Evolutionary conservation across 176 grass and related monocot genomes (phyloP), one percentile per base, ranked within the genome.

Genomic region (Eremochloa ophiuroides): DNA sequence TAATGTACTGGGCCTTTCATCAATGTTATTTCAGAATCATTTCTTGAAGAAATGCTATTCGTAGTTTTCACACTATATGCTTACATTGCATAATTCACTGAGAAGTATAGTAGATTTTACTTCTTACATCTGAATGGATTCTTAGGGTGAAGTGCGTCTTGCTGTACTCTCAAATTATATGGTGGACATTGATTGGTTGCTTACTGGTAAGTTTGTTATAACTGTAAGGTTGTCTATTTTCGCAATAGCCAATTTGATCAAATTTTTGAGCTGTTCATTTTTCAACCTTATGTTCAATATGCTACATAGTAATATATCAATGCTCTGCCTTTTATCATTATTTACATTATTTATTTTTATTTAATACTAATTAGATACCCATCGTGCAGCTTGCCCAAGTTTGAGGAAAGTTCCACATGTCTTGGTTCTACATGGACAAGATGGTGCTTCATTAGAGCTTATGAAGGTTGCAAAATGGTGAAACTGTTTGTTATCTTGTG

Each of bases 81-180:
- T 8, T 27, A 47, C 28, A 56, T 77, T 76, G 31, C 35, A 35
- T 20, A 4, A 73, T 85, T 64, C 6, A 33, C 42, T 30, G 6
- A 80, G 66, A 59, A 82, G 48, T 39, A 75, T 79, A 51, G 13
- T 88, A 61, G 71, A 76, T 73, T 73, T 87, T 50, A 60, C 40
- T 79, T 73, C 76, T 87, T 51, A 65, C 40, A 35, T 65, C 29
- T 85, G 53, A 78, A 83, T 88, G 69, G 69, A 62, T 85, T 89
- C 28, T 37, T 75, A 98, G 93, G 90, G 96, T 71, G 92, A 93
- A 25, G 86, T 91, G 61, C 82, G 84, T 77, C 73, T 95, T 84
- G 93, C 90, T 18, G 72, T 98, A n/a, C 87, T 98, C 60, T 93
- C 96, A 74, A 86, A 98, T 93, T 98, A 95, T 75, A 98, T 98